phyloP scores from a whole-genome alignment of 768 basidiomycete genomes.

The Boletellus ananas region DNA sequence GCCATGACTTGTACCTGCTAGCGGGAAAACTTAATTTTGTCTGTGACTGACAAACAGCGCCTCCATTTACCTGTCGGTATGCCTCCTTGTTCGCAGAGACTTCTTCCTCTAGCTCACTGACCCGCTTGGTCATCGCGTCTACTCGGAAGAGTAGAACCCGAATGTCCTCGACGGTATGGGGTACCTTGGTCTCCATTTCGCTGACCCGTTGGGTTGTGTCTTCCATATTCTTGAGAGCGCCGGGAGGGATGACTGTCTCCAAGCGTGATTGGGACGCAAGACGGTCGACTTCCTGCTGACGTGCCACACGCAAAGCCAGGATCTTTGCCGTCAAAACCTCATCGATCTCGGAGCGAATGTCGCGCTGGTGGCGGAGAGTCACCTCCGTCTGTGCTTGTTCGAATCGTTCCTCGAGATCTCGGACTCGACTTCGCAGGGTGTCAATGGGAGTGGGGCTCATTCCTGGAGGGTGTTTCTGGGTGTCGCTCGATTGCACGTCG shows the following conservation, averaged over 20 bases:
- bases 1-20: constrained; percentile 18
- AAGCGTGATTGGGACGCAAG: constrained; percentile 11
- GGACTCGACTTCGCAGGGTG: constrained; percentile 16
- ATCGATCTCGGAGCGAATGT: constrained; percentile 19
- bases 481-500: constrained; percentile 1
- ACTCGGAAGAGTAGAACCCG: constrained; percentile 23
- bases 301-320: constrained; percentile 17
- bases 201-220: constrained; percentile 9
- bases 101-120: constrained; percentile 23
- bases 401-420: constrained; percentile 26
- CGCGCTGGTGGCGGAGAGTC: constrained; percentile 21
- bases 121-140: constrained; percentile 17
- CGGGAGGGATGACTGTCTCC: constrained; percentile 20
- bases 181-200: constrained; percentile 23
- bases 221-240: constrained; percentile 17
- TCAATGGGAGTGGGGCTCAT: not conserved
- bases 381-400: constrained; percentile 30
- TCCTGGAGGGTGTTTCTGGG: not conserved
- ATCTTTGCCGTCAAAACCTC: constrained; percentile 18
- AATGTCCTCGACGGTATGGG: constrained; percentile 24
- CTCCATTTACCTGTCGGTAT: constrained; percentile 16
- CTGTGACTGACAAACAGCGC: not conserved
- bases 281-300: constrained; percentile 18
- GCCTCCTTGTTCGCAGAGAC: constrained; percentile 12
- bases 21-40: constrained; percentile 2